Percentiles rank a stretch among this genome's conserved stretches.
Evolutionary conservation across 495 filamentous ascomycete genomes (phyloP).

Genomic region (Aspergillus ostianus): DNA sequence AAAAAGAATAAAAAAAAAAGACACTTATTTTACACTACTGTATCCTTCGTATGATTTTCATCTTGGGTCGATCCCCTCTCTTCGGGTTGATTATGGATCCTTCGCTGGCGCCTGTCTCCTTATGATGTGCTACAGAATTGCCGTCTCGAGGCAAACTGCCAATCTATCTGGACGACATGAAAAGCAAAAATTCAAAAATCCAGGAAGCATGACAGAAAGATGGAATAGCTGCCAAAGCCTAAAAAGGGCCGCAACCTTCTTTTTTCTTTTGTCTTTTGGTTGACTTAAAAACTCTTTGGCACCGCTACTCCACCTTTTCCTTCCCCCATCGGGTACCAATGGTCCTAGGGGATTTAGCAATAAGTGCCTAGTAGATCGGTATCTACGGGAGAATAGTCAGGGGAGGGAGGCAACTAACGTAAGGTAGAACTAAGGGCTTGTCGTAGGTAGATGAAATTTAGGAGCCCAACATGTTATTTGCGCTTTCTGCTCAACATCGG

Average conservation of each 20-base stretch:
- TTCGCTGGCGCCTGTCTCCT: slow-evolving; percentile 3
- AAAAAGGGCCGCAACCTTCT: slow-evolving; percentile 12
- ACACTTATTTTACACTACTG: neutral
- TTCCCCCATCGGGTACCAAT: slow-evolving; percentile 8
- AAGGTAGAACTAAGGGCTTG: neutral
- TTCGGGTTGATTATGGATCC: slow-evolving; percentile 10
- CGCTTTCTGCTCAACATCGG: neutral
- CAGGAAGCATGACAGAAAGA: slow-evolving; percentile 5
- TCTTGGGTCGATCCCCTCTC: slow-evolving; percentile 15
- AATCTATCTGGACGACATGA: slow-evolving; percentile 2
- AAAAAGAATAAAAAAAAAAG: neutral
- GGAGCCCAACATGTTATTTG: neutral
- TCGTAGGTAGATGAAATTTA: neutral
- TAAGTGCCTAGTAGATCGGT: neutral
- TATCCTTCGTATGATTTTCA: slow-evolving; percentile 9
- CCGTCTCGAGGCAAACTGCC: slow-evolving; percentile 14
- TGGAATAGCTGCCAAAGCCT: neutral
- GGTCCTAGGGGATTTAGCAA: slow-evolving; percentile 3
- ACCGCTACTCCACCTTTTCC: slow-evolving; percentile 5
- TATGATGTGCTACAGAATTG: slow-evolving; percentile 14
- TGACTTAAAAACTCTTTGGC: slow-evolving; percentile 1
- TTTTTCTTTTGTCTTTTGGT: neutral
- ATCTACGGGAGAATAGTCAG: neutral
- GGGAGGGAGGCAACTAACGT: neutral
- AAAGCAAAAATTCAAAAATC: slow-evolving; percentile 13